Evolutionary conservation across 2,329 filamentous ascomycete genomes (phyloP), one percentile per base, ranked within the genome.

Genomic region (Penicillium polonicum): DNA sequence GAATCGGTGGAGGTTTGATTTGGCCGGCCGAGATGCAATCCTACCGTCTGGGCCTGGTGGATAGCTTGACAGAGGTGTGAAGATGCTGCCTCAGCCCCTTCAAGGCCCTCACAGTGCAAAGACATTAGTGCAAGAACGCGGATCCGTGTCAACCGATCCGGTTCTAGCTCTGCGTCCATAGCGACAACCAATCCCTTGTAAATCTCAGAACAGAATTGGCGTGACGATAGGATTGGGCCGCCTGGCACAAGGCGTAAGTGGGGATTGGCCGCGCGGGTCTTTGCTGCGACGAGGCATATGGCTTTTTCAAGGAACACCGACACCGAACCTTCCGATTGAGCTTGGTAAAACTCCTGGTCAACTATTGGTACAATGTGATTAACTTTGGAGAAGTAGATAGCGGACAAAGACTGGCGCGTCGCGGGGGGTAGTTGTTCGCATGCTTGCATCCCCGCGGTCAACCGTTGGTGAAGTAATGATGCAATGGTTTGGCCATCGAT

Each of bases 261-360:
- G n/a, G 69, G 45, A n/a, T 53, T 55, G n/a, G 74, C 73, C 6
- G 66, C 61, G 42, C 57, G 55, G 36, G 72, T 70, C 65, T 77
- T 77, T 36, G 75, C 75, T 48, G 75, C 74, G 31, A 74, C 69
- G 21, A 77, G 71, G 50, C 75, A 76, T 36, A 77, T 71, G 23
- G 75, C 74, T 55, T 73, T 69, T 48, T 76, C 71, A 15, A 77
- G 66, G 42, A 76, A 74, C 12, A 71, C 63, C 25, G 73, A 75
- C 7, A 64, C 57, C 25, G 50, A 62, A 10, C 65, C 69, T 33
- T 68, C 63, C 3, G 59, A 60, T 43, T 70, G 66, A 23, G 68
- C 63, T 13, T 57, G 60, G 10, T 65, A 54, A 25, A 71, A 68
- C 31, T 67, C 58, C 39, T 67, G 62, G 43, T 77, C 70, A 21